Base-by-base conservation (phyloP, 1,284 basidiomycete genomes). In the Apiotrichum gamsii region DNA sequence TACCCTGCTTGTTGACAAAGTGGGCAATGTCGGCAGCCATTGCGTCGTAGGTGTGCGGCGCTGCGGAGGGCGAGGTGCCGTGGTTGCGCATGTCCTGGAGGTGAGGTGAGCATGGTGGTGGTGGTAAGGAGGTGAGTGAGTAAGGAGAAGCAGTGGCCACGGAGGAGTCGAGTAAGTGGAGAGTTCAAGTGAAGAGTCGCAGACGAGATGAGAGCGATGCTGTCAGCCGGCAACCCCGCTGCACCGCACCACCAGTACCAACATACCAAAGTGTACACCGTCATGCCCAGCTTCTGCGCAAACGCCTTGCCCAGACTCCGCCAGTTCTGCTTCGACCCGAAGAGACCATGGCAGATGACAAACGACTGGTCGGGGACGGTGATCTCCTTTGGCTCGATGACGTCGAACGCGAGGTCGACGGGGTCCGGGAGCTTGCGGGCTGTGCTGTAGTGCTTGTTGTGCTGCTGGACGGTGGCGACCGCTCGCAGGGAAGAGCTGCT, bases 241-340 rank as follows among this genome's bases (percentile, higher is more conserved):
- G 20, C 14, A 14, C 8, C n/a, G 6, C 16, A 35, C 33, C 10
- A 64, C n/a, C n/a, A n/a, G n/a, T n/a, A n/a, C n/a, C n/a, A n/a
- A n/a, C 73, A 40, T 44, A 76, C 76, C 8, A 80, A 56, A 8
- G 76, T 72, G 56, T 76, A 77, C 8, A 80, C 73, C 1, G 74
- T 73, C 52, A 78, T 70, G 8, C 69, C 70, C 14, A 77, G 68
- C 24, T 69, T 61, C 18, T 68, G 49, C 2, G 77, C 73, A 56
- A 79, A 75, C 8, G 67, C 66, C 47, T 74, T 74, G 0, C 74
- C 75, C 10, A 80, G 57, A 9, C 74, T 75, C 9, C 78, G 67
- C 77, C 77, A 80, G 60, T 80, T 80, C 61, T 79, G 78, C 58
- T 79, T 79, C 13, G 75, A 76, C 2, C 78, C 78, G 41, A 75